These are phyloP conservation scores for Yamadazyma akitaensis DNA, from an alignment of 805 yeast genomes.

Conservation along the genomic window DNA sequence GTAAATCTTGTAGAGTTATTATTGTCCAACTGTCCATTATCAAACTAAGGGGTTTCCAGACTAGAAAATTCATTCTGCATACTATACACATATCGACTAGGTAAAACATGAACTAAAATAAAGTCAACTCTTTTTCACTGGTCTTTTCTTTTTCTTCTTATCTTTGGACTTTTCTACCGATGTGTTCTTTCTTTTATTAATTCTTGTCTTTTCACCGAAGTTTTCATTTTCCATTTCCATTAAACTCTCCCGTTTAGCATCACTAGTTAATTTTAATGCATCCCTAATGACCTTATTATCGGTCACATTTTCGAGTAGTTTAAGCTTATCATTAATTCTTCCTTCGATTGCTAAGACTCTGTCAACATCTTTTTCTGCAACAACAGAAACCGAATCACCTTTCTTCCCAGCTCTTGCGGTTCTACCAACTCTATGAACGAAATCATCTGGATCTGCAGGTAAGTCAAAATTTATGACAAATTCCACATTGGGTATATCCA, in stretches of 20 bases:
- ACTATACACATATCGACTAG: too few relatives aligned
- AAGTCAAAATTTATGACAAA: conserved; percentile 88
- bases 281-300: conserved; percentile 77
- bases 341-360: conserved; percentile 84
- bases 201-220: conserved; percentile 71
- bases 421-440: conserved; percentile 96
- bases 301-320: conserved; percentile 62
- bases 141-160: conserved; percentile 8
- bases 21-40: too few relatives aligned
- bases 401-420: conserved; percentile 96
- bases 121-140: background rate
- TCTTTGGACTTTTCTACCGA: background rate
- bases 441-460: conserved; percentile 95
- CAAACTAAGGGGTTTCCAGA: too few relatives aligned
- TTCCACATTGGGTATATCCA: conserved; percentile 92
- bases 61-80: too few relatives aligned
- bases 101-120: too few relatives aligned
- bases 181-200: conserved; percentile 38
- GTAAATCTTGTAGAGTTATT: too few relatives aligned
- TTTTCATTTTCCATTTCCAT: conserved; percentile 92
- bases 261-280: conserved; percentile 65
- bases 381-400: conserved; percentile 80
- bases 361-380: conserved; percentile 80
- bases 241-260: conserved; percentile 84
- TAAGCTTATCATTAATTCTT: conserved; percentile 77